Conservation (phyloP, 2,329 filamentous ascomycete genomes). For the Calonectria montana region DNA sequence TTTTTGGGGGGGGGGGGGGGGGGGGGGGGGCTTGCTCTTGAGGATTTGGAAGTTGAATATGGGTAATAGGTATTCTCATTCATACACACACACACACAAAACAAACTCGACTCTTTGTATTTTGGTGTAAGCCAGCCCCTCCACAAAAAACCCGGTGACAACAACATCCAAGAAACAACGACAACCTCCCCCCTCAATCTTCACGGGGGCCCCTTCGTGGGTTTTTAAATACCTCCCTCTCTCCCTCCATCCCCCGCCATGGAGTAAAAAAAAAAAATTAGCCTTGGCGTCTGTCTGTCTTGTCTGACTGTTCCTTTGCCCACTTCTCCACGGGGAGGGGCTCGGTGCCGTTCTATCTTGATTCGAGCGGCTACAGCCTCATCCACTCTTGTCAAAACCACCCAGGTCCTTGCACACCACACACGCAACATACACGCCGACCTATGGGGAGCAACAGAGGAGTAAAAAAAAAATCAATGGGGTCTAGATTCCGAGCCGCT, state of each 20-base stretch:
- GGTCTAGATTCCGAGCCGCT: background rate
- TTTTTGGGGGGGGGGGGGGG: background rate
- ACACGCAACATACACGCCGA: no score
- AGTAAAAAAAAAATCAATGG: background rate
- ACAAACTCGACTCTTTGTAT: background rate
- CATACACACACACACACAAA: background rate
- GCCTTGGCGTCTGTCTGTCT: background rate
- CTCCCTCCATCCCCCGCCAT: no score
- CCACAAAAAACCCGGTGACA: no score
- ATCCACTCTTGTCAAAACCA: background rate
- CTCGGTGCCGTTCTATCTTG: background rate
- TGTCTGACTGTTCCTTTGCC: no score
- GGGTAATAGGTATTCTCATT: background rate
- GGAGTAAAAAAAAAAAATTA: no score
- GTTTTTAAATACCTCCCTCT: no score
- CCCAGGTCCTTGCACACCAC: slow-evolving; percentile 1
- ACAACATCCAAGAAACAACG: no score
- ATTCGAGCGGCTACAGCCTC: slow-evolving; percentile 25
- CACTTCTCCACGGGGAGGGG: no score
- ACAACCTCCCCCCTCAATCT: no score
- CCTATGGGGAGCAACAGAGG: no score
- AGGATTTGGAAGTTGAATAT: background rate
- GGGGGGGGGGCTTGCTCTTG: no score
- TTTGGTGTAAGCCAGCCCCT: background rate
- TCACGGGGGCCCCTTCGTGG: no score